Conservation (phyloP, 495 filamentous ascomycete genomes). For the Polyplosphaeria fusca region DNA sequence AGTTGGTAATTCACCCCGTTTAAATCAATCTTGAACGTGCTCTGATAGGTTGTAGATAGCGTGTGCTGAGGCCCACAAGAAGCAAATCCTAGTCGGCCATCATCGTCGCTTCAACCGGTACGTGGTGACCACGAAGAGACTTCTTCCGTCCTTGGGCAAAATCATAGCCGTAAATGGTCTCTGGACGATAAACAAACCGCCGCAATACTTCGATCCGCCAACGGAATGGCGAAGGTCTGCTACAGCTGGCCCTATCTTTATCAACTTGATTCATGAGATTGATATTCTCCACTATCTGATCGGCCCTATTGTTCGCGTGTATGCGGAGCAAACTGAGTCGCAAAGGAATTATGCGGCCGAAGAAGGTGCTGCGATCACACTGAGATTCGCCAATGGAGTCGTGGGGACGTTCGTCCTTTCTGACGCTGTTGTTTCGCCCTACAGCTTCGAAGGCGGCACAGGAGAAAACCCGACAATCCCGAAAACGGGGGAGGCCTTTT, state of each 20-base stretch:
- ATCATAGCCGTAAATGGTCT: constrained; percentile 55
- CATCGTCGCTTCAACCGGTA: constrained; percentile 62
- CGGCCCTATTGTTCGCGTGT: constrained; percentile 51
- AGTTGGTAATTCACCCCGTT: constrained; percentile 29
- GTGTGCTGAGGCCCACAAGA: constrained; percentile 25
- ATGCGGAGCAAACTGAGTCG: constrained; percentile 49
- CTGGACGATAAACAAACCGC: constrained; percentile 54
- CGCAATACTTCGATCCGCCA: constrained; percentile 50
- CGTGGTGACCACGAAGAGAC: constrained; percentile 48
- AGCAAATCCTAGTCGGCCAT: constrained; percentile 57
- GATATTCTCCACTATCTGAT: constrained; percentile 59
- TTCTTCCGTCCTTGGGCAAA: constrained; percentile 47
- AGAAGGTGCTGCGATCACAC: constrained; percentile 55
- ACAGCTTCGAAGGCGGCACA: constrained; percentile 56
- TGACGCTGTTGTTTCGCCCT: constrained; percentile 52
- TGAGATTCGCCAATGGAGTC: constrained; percentile 55
- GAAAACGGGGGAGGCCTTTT: constrained; percentile 46
- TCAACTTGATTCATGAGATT: constrained; percentile 61
- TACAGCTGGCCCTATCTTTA: constrained; percentile 53
- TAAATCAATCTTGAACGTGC: neutral
- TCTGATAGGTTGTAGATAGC: constrained; percentile 20
- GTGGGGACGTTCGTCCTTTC: constrained; percentile 56
- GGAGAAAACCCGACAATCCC: constrained; percentile 59
- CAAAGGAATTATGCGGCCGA: constrained; percentile 51
- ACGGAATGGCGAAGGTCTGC: constrained; percentile 49